Evolutionary conservation across 345 rosid genomes (phyloP).

Genomic region (Citrus australasica): DNA sequence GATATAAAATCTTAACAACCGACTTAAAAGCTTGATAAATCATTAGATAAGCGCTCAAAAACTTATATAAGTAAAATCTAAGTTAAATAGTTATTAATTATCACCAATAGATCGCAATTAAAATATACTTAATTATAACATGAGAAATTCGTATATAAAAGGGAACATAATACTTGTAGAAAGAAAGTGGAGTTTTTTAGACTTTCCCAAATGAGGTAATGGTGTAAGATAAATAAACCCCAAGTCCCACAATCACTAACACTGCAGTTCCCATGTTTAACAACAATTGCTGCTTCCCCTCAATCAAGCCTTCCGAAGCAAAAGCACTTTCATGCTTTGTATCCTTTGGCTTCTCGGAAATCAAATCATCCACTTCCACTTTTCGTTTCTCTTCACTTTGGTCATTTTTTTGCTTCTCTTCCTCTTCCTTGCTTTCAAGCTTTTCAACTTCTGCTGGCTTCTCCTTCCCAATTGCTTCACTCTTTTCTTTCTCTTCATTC

Average conservation of each 20-base stretch:
- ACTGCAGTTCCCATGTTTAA: background rate
- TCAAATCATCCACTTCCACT: background rate
- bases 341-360: background rate
- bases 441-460: background rate
- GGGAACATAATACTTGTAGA: background rate
- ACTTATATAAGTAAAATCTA: too few species aligned
- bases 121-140: too few species aligned
- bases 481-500: background rate
- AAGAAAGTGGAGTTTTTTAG: background rate
- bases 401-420: background rate
- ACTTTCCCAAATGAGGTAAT: background rate
- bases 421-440: background rate
- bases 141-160: too few species aligned
- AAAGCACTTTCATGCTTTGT: background rate
- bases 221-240: background rate
- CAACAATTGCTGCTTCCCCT: background rate
- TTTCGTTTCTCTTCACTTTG: background rate
- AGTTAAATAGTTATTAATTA: too few species aligned
- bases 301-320: background rate
- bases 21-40: too few species aligned
- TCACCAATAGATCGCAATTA: too few species aligned
- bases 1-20: too few species aligned
- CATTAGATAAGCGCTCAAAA: too few species aligned
- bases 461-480: background rate
- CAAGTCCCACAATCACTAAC: background rate